These are phyloP conservation scores for Fusarium fujikuroi DNA, from an alignment of 2,329 filamentous ascomycete genomes.

Conservation along the genomic window DNA sequence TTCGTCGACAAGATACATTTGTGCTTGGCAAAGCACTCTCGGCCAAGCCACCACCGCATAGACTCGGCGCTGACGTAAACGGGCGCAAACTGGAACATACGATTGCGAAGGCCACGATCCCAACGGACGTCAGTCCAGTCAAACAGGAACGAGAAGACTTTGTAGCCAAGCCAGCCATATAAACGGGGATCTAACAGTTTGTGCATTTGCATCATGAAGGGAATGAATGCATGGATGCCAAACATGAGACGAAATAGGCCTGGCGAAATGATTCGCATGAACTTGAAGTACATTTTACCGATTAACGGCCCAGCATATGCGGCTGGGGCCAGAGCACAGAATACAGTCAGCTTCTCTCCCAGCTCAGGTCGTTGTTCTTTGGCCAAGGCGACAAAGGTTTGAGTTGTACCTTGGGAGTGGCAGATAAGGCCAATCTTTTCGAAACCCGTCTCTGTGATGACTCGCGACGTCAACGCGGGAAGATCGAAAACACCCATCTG, in stretches of 20 bases:
- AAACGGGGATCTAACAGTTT: conserved; percentile 69
- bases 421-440: conserved; percentile 83
- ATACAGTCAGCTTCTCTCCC: conserved; percentile 84
- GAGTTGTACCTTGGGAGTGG: conserved; percentile 91
- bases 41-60: conserved; percentile 95
- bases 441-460: conserved; percentile 85
- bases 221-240: conserved; percentile 93
- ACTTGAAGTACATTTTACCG: conserved; percentile 88
- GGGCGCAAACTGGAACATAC: conserved; percentile 92
- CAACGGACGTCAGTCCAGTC: conserved; percentile 86
- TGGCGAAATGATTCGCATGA: conserved; percentile 85
- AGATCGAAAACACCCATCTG: conserved; percentile 94
- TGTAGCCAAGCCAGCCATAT: conserved; percentile 87
- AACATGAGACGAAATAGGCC: conserved; percentile 83
- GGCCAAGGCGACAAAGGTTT: conserved; percentile 87
- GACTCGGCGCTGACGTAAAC: conserved; percentile 90
- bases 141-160: conserved; percentile 90
- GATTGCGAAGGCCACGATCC: conserved; percentile 81
- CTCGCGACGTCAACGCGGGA: conserved; percentile 80
- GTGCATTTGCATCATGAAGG: conserved; percentile 91
- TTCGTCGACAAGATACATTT: conserved; percentile 87
- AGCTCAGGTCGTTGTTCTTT: conserved; percentile 90
- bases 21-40: conserved; percentile 81
- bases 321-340: conserved; percentile 90
- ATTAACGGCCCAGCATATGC: conserved; percentile 90